Evolutionary conservation across 768 basidiomycete species (phyloP).

Genomic region (Psilocybe tampanensis): DNA sequence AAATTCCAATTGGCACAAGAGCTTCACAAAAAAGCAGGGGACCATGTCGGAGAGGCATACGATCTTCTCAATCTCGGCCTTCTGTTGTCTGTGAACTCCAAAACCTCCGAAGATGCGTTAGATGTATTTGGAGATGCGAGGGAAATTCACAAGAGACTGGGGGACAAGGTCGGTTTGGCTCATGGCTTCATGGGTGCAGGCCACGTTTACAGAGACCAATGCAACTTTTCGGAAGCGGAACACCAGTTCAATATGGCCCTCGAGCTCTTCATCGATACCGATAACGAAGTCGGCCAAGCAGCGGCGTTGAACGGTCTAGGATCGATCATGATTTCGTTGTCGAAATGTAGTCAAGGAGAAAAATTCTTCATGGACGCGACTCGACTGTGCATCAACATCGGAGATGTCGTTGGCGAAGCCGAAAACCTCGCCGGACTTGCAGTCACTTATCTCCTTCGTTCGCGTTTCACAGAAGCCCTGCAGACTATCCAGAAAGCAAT

Average conservation of each 20-base stretch:
- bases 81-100: not conserved
- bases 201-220: slow-evolving; percentile 20
- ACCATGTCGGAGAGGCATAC: slow-evolving; percentile 27
- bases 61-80: slow-evolving; percentile 17
- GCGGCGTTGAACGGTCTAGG: slow-evolving; percentile 28
- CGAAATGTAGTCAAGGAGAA: slow-evolving; percentile 22
- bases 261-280: slow-evolving; percentile 16
- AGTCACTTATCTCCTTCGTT: slow-evolving; percentile 24
- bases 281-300: slow-evolving; percentile 23
- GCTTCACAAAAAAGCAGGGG: slow-evolving; percentile 23
- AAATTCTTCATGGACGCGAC: slow-evolving; percentile 21
- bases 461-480: slow-evolving; percentile 25
- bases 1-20: slow-evolving; percentile 23
- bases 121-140: not conserved
- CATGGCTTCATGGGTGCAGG: slow-evolving; percentile 20
- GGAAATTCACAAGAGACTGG: not conserved
- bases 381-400: slow-evolving; percentile 12
- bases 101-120: not conserved
- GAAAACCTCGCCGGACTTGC: slow-evolving; percentile 26
- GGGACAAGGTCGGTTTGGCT: not conserved
- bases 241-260: slow-evolving; percentile 7
- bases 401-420: slow-evolving; percentile 22
- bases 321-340: slow-evolving; percentile 17
- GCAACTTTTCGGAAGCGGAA: slow-evolving; percentile 1
- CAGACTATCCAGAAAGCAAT: slow-evolving; percentile 23